Conservation (phyloP, 331 rosid species). For the Quercus tomentella region DNA sequence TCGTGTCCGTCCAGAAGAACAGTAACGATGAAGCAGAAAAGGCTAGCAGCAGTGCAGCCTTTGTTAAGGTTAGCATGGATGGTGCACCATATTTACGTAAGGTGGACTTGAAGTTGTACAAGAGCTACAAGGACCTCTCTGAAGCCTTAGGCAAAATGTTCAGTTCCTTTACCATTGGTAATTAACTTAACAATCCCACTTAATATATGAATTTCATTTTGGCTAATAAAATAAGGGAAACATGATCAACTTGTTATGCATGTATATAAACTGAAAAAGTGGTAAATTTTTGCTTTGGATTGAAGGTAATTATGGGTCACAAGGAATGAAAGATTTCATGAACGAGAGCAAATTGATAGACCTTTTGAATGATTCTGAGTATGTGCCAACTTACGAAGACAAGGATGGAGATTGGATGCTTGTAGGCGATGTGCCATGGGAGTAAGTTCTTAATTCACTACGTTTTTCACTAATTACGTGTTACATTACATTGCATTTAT, state of each 20-base stretch:
- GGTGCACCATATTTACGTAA: slow-evolving; percentile 93
- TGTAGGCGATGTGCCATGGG: slow-evolving; percentile 96
- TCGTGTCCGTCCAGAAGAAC: slow-evolving; percentile 46
- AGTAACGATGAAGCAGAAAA: slow-evolving; percentile 26
- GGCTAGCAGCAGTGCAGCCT: slow-evolving; percentile 21
- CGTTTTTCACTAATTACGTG: no score
- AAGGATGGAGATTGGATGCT: slow-evolving; percentile 98
- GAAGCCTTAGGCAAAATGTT: slow-evolving; percentile 77
- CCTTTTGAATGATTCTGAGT: slow-evolving; percentile 71
- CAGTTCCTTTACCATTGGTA: slow-evolving; percentile 68
- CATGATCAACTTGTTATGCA: neutral
- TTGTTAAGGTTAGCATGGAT: slow-evolving; percentile 95
- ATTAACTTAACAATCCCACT: neutral
- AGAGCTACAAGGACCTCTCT: slow-evolving; percentile 73
- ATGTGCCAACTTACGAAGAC: slow-evolving; percentile 76
- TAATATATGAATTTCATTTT: no score
- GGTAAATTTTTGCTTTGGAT: neutral
- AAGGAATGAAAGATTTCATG: slow-evolving; percentile 71
- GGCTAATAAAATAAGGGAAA: no score
- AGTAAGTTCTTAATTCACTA: slow-evolving; percentile 36
- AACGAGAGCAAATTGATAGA: slow-evolving; percentile 71
- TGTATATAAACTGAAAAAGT: neutral
- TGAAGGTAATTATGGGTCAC: slow-evolving; percentile 56
- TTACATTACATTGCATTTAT: neutral
- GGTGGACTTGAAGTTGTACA: slow-evolving; percentile 81